Percentiles rank a stretch among this genome's conserved stretches.
phyloP scores from a whole-genome alignment of 257 asterid genomes.

The Salvia hispanica region DNA sequence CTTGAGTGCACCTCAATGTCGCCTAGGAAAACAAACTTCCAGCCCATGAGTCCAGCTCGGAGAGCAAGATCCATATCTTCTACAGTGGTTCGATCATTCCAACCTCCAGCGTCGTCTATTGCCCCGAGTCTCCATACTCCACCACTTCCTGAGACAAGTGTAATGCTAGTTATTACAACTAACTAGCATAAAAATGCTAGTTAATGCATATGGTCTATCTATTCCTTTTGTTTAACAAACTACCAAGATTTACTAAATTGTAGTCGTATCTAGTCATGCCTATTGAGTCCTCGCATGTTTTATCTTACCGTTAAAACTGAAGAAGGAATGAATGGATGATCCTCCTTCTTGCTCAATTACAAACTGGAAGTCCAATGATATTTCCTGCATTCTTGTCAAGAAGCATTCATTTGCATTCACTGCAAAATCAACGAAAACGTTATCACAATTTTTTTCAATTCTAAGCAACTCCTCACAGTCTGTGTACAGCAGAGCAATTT shows the following conservation, averaged over 20 bases:
- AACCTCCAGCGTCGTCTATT: slow-evolving; percentile 49
- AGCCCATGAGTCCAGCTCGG: slow-evolving; percentile 52
- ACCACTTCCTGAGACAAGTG: slow-evolving; percentile 45
- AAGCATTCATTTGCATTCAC: slow-evolving; percentile 72
- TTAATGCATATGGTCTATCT: background rate
- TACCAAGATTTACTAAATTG: background rate
- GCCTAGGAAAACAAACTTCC: slow-evolving; percentile 49
- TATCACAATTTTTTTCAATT: background rate
- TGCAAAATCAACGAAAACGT: slow-evolving; percentile 34
- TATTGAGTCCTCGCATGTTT: background rate
- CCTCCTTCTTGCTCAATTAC: slow-evolving; percentile 75
- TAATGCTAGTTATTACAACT: background rate
- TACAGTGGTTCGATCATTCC: slow-evolving; percentile 55
- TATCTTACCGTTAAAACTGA: slow-evolving; percentile 63
- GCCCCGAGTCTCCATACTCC: slow-evolving; percentile 53
- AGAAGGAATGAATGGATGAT: slow-evolving; percentile 61
- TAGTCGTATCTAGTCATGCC: background rate
- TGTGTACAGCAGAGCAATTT: background rate
- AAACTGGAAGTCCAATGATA: slow-evolving; percentile 65
- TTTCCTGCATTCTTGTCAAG: slow-evolving; percentile 78
- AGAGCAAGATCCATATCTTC: slow-evolving; percentile 62
- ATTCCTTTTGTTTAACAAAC: background rate
- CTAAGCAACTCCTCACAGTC: background rate
- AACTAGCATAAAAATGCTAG: background rate
- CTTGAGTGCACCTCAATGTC: slow-evolving; percentile 33